Evolutionary conservation across 192 early-diverging fungal species (phyloP).

Genomic region (Fimicolochytrium jonesii): DNA sequence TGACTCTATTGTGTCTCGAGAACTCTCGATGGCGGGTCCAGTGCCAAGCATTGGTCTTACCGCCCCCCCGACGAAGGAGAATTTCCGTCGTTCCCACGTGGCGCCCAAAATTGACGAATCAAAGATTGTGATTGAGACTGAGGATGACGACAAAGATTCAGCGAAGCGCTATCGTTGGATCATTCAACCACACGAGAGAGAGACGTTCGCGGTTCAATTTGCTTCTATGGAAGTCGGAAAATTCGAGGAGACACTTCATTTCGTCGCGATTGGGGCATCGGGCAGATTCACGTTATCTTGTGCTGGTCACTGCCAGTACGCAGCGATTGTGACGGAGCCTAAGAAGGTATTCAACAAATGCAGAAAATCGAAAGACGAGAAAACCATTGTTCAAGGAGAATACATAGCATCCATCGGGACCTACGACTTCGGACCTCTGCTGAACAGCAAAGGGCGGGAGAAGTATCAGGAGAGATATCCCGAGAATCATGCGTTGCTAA

Average conservation of each 20-base stretch:
- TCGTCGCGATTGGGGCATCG: slow-evolving; percentile 46
- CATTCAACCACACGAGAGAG: slow-evolving; percentile 44
- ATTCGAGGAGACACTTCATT: slow-evolving; percentile 43
- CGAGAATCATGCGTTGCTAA: slow-evolving; percentile 52
- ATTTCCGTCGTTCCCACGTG: neutral
- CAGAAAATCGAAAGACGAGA: slow-evolving; percentile 46
- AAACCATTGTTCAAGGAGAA: slow-evolving; percentile 48
- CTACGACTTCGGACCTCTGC: slow-evolving; percentile 58
- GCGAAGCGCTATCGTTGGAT: slow-evolving; percentile 44
- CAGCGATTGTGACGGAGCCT: slow-evolving; percentile 39
- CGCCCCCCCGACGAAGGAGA: neutral
- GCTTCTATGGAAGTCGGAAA: slow-evolving; percentile 46
- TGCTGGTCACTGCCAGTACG: slow-evolving; percentile 48
- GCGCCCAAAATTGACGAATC: slow-evolving; percentile 34
- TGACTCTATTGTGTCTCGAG: slow-evolving; percentile 11
- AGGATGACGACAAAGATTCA: slow-evolving; percentile 44
- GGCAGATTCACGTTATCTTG: slow-evolving; percentile 36
- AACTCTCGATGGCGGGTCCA: neutral
- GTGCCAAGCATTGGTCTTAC: neutral
- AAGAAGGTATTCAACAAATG: slow-evolving; percentile 49
- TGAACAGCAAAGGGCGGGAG: slow-evolving; percentile 55
- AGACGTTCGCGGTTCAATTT: slow-evolving; percentile 49
- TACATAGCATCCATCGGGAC: slow-evolving; percentile 37
- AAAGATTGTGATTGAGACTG: slow-evolving; percentile 21
- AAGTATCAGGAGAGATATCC: slow-evolving; percentile 57